Base-by-base conservation (phyloP, 495 filamentous ascomycete species). In the Lindgomyces ingoldianus region DNA sequence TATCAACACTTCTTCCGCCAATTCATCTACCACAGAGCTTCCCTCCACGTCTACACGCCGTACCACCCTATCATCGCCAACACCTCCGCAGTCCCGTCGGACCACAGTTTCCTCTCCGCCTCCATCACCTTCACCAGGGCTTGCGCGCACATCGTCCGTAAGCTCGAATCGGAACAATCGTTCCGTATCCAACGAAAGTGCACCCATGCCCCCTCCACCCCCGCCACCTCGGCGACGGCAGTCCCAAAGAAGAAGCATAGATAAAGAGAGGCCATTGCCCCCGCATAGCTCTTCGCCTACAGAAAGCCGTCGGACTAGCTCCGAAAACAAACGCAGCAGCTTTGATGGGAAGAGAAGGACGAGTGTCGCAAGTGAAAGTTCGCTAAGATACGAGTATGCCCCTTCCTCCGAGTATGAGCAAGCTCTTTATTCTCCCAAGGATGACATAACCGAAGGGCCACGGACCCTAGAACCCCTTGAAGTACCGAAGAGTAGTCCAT, bases 171-270 rank as follows among this genome's bases (percentile, higher is more conserved):
- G 53, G 12, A 53, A 57, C 30, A 29, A n/a, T 19, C 62, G 67
- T 21, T 27, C 59, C 22, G 51, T 63, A 12, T 60, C 64, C 8
- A 52, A 54, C 24, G 50, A 61, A 52, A 55, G 48, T 47, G 30
- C 68, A 19, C 29, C 44, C 44, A 68, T 70, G 65, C 47, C 71
- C 2, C 72, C 70, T 12, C 73, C 73, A 4, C 73, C 72, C n/a
- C 70, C 73, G n/a, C 70, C 70, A 9, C 70, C 65, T 4, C 66
- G 56, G 14, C 66, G 70, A 4, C 59, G 59, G 14, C 52, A 54
- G 8, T 63, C 57, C 21, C 55, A 61, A 3, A 48, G 60, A 21
- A 30, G 50, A 9, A 71, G 69, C 53, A 14, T 71, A 14, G 69
- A 71, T 19, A 51, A 45, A 29, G 56, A 64, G 49, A 49, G 63